Evolutionary conservation across 225 moss, liverwort and hornwort genomes (phyloP), one percentile per base, ranked within the genome.

Genomic region (Rhytidiadelphus loreus): DNA sequence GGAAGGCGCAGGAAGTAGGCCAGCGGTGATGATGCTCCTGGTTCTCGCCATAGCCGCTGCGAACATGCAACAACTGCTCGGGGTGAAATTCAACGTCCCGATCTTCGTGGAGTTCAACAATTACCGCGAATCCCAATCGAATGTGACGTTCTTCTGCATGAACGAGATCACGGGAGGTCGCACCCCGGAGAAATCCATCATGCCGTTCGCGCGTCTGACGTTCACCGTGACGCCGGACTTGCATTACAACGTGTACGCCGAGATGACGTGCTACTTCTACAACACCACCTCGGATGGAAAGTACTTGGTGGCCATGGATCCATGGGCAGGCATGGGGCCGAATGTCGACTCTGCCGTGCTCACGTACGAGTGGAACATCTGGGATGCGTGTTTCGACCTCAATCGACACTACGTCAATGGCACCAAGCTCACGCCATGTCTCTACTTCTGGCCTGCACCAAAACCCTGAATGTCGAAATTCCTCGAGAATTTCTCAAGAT

Each of bases 321-420:
- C 93, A 2, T 92, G 88, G 71, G 93, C 91, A 16, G 93, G 92
- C 24, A 88, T 93, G 89, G 92, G 92, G 2, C 91, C 92, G 32
- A 92, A 92, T 59, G 81, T 90, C 66, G 92, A 92, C 82, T 64
- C 89, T 37, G 66, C 76, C 3, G 86, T 93, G 57, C 89, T 93
- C 64, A 91, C 91, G 60, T 94, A 91, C 74, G 91, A 94, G 57
- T 92, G 93, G 92, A 92, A 94, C 88, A 94, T 94, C 73, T 72
- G 88, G 83, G 93, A 92, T 44, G 35, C 90, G 28, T 94, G 91
- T 85, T 94, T 94, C 85, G 91, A 94, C 88, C 85, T 94, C 57
- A 80, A 89, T 61, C 88, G 91, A 37, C 93, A 92, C 18, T 91
- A 92, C 66, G 93, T 88, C 32, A 92, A 94, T 21, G 91, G 92